Evolutionary conservation across 371 early-diverging fungal species (phyloP).

Genomic region (Rhizopus arrhizus): DNA sequence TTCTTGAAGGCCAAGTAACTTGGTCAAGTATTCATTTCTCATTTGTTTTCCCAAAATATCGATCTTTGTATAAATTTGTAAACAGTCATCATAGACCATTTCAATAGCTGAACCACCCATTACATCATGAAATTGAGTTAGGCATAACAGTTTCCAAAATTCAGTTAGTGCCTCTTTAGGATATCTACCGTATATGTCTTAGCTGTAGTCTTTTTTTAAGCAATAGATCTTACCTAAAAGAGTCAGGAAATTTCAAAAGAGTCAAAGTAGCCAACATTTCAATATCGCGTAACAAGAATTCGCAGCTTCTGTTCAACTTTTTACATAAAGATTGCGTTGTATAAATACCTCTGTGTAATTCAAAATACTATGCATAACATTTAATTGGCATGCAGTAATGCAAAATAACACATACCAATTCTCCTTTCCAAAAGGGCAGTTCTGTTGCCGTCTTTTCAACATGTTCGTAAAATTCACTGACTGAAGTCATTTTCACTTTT

Average conservation of each 20-base stretch:
- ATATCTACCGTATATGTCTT: conserved; percentile 43
- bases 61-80: conserved; percentile 48
- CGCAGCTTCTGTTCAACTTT: conserved; percentile 77
- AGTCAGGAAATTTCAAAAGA: conserved; percentile 27
- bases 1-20: conserved; percentile 23
- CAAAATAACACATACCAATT: conserved; percentile 59
- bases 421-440: conserved; percentile 89
- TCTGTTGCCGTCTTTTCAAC: conserved; percentile 67
- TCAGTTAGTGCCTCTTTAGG: conserved; percentile 73
- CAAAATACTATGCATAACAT: conserved; percentile 71
- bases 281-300: conserved; percentile 79
- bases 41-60: conserved; percentile 41
- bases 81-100: conserved; percentile 82
- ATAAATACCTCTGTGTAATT: conserved; percentile 93
- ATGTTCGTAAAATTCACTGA: conserved; percentile 78
- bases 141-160: conserved; percentile 73
- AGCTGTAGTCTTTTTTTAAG: neutral
- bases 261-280: conserved; percentile 68
- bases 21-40: conserved; percentile 36
- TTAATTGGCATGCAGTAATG: neutral
- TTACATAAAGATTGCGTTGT: conserved; percentile 86
- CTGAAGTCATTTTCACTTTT: conserved; percentile 68
- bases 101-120: conserved; percentile 89
- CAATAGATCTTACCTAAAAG: conserved; percentile 17
- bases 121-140: conserved; percentile 91